phyloP scores from a whole-genome alignment of 140 eudicot genomes.

The Anethum foeniculum region DNA sequence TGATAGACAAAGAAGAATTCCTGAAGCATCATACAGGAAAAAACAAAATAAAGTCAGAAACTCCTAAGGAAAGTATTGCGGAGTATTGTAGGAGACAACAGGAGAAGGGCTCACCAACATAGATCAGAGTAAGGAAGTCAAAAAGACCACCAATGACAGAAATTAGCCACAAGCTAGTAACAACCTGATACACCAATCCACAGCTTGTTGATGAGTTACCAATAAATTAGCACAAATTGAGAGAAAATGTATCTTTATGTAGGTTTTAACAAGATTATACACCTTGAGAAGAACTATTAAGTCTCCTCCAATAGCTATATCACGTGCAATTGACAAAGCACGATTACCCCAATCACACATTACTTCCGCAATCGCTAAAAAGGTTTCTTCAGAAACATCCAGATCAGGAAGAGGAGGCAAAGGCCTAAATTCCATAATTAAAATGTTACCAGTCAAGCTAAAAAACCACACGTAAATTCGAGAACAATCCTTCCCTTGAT shows the following conservation, averaged over 20 bases:
- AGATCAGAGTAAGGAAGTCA: slow-evolving; percentile 69
- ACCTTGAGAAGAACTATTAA: slow-evolving; percentile 57
- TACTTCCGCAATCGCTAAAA: slow-evolving; percentile 57
- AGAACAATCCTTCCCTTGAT: not conserved
- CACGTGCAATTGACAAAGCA: slow-evolving; percentile 48
- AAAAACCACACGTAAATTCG: not conserved
- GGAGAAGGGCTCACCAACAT: slow-evolving; percentile 51
- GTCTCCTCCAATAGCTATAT: slow-evolving; percentile 67
- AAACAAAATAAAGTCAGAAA: not conserved
- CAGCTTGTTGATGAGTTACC: slow-evolving; percentile 3
- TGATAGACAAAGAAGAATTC: slow-evolving; percentile 62
- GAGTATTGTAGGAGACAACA: not conserved
- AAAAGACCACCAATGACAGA: slow-evolving; percentile 70
- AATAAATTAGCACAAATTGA: slow-evolving; percentile 10
- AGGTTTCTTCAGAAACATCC: slow-evolving; percentile 61
- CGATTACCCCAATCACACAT: slow-evolving; percentile 53
- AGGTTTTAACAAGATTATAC: slow-evolving; percentile 7
- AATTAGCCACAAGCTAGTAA: slow-evolving; percentile 54
- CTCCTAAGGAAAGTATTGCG: not conserved
- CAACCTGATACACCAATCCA: slow-evolving; percentile 50
- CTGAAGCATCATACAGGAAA: slow-evolving; percentile 28
- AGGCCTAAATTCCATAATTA: slow-evolving; percentile 42
- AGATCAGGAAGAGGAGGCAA: slow-evolving; percentile 88
- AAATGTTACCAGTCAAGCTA: not conserved
- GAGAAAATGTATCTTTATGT: too few relatives aligned